Evolutionary conservation across 2,329 filamentous ascomycete species (phyloP).

Genomic region (Pestalotiopsis sp.): DNA sequence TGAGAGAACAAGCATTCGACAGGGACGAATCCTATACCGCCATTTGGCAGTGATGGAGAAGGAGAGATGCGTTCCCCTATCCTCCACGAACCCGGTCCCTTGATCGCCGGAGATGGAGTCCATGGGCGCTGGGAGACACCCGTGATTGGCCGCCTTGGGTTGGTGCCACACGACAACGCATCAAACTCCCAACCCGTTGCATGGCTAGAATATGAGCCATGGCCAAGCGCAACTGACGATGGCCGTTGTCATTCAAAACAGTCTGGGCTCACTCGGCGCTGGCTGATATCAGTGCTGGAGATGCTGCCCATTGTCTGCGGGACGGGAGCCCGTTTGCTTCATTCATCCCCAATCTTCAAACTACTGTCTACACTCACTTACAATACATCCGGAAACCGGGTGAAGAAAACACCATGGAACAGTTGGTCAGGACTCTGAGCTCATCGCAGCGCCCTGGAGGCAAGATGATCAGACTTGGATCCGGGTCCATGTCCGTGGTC

Average conservation of each 20-base stretch:
- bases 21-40: background rate
- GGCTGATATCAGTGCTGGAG: background rate
- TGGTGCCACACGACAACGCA: conserved; percentile 2
- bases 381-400: background rate
- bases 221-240: background rate
- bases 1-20: background rate
- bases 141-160: conserved; percentile 1
- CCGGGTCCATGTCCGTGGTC: conserved; percentile 3
- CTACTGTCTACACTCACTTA: background rate
- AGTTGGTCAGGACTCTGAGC: background rate
- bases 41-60: conserved; percentile 3
- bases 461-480: background rate
- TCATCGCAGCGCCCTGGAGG: background rate
- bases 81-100: background rate
- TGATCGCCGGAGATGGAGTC: background rate
- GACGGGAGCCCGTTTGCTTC: background rate
- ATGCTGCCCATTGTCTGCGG: background rate
- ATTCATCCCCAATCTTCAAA: background rate
- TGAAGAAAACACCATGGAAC: background rate
- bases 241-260: background rate
- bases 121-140: background rate
- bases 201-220: background rate
- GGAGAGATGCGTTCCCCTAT: background rate
- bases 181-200: background rate
- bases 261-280: background rate